phyloP scores from a whole-genome alignment of 495 filamentous ascomycete genomes.

The Thermochaetoides thermophila region DNA sequence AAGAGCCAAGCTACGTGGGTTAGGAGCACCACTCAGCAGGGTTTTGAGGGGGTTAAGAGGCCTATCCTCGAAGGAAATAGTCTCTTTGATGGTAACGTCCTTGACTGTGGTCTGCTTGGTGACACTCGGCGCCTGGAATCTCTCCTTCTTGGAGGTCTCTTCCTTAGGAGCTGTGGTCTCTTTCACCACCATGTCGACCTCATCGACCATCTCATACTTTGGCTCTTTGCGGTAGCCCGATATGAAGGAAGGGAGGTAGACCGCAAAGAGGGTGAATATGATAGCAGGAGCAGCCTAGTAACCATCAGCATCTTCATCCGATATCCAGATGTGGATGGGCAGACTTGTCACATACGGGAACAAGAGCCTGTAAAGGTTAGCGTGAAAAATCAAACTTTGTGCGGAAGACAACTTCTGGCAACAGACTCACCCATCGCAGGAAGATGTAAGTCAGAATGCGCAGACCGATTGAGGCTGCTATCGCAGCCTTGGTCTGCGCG shows the following conservation, averaged over 20 bases:
- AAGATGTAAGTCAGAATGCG: constrained; percentile 56
- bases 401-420: not conserved
- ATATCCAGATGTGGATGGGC: not conserved
- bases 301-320: constrained; percentile 13
- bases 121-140: constrained; percentile 1
- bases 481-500: constrained; percentile 18
- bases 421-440: constrained; percentile 65
- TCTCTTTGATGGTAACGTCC: constrained; percentile 37
- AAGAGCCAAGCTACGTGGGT: constrained; percentile 40
- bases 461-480: constrained; percentile 38
- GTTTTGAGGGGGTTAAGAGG: constrained; percentile 37
- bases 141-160: constrained; percentile 13
- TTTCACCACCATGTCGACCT: constrained; percentile 43
- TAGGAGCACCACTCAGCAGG: constrained; percentile 63
- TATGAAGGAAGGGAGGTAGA: constrained; percentile 60
- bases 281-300: constrained; percentile 43
- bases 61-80: constrained; percentile 26
- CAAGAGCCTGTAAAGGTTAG: constrained; percentile 11
- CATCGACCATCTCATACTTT: constrained; percentile 44
- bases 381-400: not conserved
- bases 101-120: constrained; percentile 21
- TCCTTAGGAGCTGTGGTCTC: constrained; percentile 29
- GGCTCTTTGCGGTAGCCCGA: constrained; percentile 40
- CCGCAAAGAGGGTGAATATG: constrained; percentile 52
- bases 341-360: constrained; percentile 22